Percentiles rank a stretch among this genome's conserved stretches.
These are phyloP conservation scores for Euphorbia celastroides DNA, from an alignment of 441 rosid species.

Conservation along the genomic window DNA sequence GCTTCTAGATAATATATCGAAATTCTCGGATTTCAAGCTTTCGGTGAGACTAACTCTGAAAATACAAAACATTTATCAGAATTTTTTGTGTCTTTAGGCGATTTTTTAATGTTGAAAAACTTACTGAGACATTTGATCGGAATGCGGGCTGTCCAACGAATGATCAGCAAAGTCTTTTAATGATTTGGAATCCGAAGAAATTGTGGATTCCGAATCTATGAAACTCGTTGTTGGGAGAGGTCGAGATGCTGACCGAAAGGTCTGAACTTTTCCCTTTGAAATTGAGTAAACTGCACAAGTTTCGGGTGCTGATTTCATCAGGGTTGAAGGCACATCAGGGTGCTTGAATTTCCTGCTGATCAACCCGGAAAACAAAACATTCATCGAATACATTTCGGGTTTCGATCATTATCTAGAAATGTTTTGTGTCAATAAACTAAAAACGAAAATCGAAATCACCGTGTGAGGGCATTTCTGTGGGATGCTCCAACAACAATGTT, in stretches of 20 bases:
- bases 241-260: constrained; percentile 24
- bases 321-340: constrained; percentile 38
- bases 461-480: constrained; percentile 30
- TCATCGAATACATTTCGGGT: background rate
- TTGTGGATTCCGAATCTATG: background rate
- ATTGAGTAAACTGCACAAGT: constrained; percentile 53
- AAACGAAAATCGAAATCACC: constrained; percentile 34
- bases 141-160: constrained; percentile 10
- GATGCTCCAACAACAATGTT: constrained; percentile 61
- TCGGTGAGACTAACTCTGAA: constrained; percentile 21
- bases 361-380: too few species aligned
- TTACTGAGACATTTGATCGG: constrained; percentile 30
- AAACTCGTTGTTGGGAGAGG: constrained; percentile 10
- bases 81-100: background rate
- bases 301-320: constrained; percentile 51
- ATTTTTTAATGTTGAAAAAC: background rate
- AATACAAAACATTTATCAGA: background rate
- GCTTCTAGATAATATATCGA: constrained; percentile 10
- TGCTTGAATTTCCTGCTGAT: constrained; percentile 47
- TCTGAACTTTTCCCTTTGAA: constrained; percentile 45
- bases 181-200: too few species aligned
- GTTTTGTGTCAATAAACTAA: too few species aligned
- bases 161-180: background rate
- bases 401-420: background rate
- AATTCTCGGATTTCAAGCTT: constrained; percentile 24